Base-by-base conservation (phyloP, 2,329 filamentous ascomycete genomes). In the Fulvia fulva region DNA sequence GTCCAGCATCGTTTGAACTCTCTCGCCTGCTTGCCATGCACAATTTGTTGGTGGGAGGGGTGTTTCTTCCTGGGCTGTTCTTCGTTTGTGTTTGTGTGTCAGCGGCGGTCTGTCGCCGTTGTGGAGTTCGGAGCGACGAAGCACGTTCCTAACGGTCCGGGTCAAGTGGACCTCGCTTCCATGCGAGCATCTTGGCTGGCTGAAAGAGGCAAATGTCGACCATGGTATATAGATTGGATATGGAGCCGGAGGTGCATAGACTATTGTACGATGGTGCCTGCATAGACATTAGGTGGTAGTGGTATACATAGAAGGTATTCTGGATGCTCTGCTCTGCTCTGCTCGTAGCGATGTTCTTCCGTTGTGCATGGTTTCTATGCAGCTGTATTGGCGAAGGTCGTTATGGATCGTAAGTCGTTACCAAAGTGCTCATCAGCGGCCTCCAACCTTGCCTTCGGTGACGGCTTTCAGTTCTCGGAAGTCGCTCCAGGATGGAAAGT, bases 401-500 rank as follows among this genome's bases (percentile, higher is more conserved):
- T 41, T 41, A 41, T 41, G 12, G 3, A 6, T 41, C 14, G 34
- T 41, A 6, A 41, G n/a, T 41, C 32, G n/a, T 19, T 41, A 41
- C 16, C 7, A 16, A 23, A 23, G 32, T 26, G 21, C 22, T 22
- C 45, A 19, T 61, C 46, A 57, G 37, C 65, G 61, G 11, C 67
- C 65, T 28, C 67, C 65, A 4, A 55, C 49, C 56, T 61, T 65
- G 9, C 64, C 64, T 44, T 59, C 37, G 11, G 67, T 68, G 34
- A 67, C 61, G 9, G 53, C 34, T 30, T 45, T 34, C 45, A 60
- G 32, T 34, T 61, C 53, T n/a, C 52, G 59, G 55, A 72, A 74
- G n/a, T 68, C 66, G 14, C 72, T 68, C 67, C 72, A 71, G 25
- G 58, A 60, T 7, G 77, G 76, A 57, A 78, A 77, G 21, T 73